Percentiles rank a stretch among this genome's conserved stretches.
Conservation (phyloP, 2,329 filamentous ascomycete genomes). For the Coniochaeta sp. region DNA sequence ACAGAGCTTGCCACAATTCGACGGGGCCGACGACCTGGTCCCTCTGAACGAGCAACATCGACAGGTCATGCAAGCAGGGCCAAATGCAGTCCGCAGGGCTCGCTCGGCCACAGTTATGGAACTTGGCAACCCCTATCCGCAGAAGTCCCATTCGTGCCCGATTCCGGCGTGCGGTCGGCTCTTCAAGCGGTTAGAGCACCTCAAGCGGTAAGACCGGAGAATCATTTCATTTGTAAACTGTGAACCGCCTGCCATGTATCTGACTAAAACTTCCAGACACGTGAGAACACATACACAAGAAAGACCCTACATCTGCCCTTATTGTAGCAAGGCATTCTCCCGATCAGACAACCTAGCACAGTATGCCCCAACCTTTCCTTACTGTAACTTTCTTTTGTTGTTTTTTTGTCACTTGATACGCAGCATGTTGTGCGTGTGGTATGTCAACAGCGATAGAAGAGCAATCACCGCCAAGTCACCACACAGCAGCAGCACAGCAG, state of each 20-base stretch:
- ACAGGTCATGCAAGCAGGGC: conserved; percentile 61
- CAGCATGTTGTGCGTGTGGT: conserved; percentile 31
- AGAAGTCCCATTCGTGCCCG: conserved; percentile 98
- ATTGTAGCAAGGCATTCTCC: conserved; percentile 98
- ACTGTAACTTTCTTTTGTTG: conserved; percentile 24
- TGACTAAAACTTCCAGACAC: conserved; percentile 61
- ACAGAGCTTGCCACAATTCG: conserved; percentile 52
- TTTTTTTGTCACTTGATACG: conserved; percentile 24
- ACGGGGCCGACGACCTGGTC: conserved; percentile 54
- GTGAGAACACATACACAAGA: conserved; percentile 99
- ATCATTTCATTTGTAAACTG: conserved; percentile 29
- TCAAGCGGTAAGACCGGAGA: conserved; percentile 80
- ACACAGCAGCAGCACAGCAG: conserved; percentile 26
- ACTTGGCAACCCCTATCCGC: conserved; percentile 78
- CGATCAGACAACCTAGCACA: conserved; percentile 98
- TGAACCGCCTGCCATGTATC: conserved; percentile 34
- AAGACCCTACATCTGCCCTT: conserved; percentile 92
- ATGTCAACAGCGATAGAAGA: conserved; percentile 24
- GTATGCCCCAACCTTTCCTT: conserved; percentile 50
- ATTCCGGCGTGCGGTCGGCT: conserved; percentile 94
- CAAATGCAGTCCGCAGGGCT: conserved; percentile 78
- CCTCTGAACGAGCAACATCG: conserved; percentile 49
- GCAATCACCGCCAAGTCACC: conserved; percentile 20
- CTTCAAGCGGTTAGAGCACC: conserved; percentile 98
- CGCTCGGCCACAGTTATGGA: conserved; percentile 96